Conservation (phyloP, 176 grass and related monocot species). For the Musa troglodytarum region DNA sequence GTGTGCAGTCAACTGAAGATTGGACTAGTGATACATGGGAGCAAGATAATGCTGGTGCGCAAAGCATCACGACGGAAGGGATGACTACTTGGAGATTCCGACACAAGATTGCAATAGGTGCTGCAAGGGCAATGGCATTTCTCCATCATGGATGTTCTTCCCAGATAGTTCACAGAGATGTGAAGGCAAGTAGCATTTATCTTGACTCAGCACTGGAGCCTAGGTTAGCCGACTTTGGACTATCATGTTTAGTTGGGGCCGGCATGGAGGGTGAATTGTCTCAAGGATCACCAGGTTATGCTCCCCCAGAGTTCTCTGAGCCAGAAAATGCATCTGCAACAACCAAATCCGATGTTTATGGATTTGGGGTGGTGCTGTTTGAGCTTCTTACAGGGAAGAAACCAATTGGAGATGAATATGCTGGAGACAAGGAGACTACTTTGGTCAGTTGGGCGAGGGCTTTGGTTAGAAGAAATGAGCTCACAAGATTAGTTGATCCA, state of each 20-base stretch:
- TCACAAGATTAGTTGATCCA: constrained; percentile 51
- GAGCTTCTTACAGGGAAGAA: constrained; percentile 93
- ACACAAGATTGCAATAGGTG: constrained; percentile 73
- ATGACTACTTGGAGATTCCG: constrained; percentile 73
- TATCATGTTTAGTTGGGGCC: constrained; percentile 52
- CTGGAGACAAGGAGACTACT: constrained; percentile 46
- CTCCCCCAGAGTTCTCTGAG: constrained; percentile 66
- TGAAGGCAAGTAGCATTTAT: constrained; percentile 94
- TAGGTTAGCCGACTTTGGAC: constrained; percentile 69
- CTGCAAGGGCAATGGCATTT: constrained; percentile 84
- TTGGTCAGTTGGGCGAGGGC: constrained; percentile 67
- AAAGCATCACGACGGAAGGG: constrained; percentile 67
- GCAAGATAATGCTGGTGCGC: constrained; percentile 35
- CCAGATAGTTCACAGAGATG: constrained; percentile 79
- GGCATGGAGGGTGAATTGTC: constrained; percentile 22
- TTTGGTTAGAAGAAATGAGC: constrained; percentile 59
- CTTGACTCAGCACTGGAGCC: constrained; percentile 73
- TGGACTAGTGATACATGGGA: constrained; percentile 98
- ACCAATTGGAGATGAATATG: constrained; percentile 64
- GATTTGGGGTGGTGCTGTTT: constrained; percentile 81
- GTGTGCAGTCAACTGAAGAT: constrained; percentile 82
- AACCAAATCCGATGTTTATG: constrained; percentile 63
- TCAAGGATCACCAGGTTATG: constrained; percentile 53
- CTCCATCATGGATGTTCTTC: constrained; percentile 94
- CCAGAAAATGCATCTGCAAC: constrained; percentile 54